Evolutionary conservation across 306 rosid genomes (phyloP), one percentile per base, ranked within the genome.

Genomic region (Cucurbita moschata): DNA sequence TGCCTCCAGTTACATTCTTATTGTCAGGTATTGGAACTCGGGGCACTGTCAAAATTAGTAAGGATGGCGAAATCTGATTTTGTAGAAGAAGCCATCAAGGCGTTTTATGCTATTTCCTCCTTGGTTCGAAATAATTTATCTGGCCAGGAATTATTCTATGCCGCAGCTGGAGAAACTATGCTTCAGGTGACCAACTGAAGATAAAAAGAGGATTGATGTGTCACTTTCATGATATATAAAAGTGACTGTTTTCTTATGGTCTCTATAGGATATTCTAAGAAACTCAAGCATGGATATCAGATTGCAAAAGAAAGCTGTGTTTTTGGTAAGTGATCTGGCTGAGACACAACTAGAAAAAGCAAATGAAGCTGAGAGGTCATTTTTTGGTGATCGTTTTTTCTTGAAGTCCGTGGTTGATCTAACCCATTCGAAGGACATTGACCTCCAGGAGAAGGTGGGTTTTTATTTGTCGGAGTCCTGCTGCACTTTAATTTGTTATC

Each of bases 381-480:
- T 88, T 85, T 84, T 90, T 71, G 83, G 80, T 49, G 77, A 79
- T 74, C 82, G 60, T 53, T 23, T 73, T 84, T 83, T 93, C 74
- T 84, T 93, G 87, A 93, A 90, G 83, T 87, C 94, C 5, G 77
- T 90, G 65, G 94, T 93, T 75, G 94, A 87, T 86, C 86, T 88
- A 73, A 86, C 82, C 11, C 79, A 87, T 73, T 89, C 96, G 37
- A 70, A 81, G 5, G 90, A 93, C 77, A 88, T 93, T 78, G 92
- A 89, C 80, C 89, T 90, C 79, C 92, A 85, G 81, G 96, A 93
- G 77, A 93, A 93, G 98, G 98, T 88, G 51, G n/a, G n/a, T 77
- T 82, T 43, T 44, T 12, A 35, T 44, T 43, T 15, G 6, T 0
- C 5, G 0, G 10, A 47, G 13, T 69, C 35, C 42, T 69, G 11